Percentiles rank a stretch among this genome's conserved stretches.
Conservation (phyloP, 2,329 filamentous ascomycete genomes). For the Coniochaeta sp. region DNA sequence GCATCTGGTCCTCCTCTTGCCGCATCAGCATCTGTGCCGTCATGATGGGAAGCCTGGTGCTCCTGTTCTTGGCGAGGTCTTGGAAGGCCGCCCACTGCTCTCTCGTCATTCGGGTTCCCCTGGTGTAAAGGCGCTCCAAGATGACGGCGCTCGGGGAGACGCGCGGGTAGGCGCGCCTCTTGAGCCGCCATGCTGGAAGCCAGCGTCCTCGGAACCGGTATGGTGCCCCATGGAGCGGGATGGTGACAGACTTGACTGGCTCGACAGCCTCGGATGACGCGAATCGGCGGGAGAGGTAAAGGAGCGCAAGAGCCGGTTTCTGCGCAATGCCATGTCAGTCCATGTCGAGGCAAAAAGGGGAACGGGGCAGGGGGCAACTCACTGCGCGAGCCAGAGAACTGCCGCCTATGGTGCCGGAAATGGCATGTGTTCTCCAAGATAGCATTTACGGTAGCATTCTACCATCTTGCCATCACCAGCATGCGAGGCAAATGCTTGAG, state of each 20-base stretch:
- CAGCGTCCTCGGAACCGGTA: not conserved
- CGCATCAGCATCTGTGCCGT: constrained; percentile 16
- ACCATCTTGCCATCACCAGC: constrained; percentile 1
- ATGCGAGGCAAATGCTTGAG: not conserved
- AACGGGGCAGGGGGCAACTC: not conserved
- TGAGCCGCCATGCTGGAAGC: not conserved
- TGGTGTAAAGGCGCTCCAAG: not conserved
- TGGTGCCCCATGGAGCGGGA: too few relatives aligned
- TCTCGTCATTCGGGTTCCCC: not conserved
- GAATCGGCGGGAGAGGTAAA: not conserved
- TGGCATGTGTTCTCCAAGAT: constrained; percentile 2
- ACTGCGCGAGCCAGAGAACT: constrained; percentile 1
- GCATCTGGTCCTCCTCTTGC: constrained; percentile 12
- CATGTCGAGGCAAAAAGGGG: not conserved
- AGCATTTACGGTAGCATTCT: constrained; percentile 3
- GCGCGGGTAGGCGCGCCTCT: not conserved
- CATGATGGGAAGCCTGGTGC: constrained; percentile 17
- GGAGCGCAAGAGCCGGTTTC: not conserved
- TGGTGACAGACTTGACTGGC: not conserved
- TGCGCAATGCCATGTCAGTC: not conserved
- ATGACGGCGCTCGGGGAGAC: not conserved
- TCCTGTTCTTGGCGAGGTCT: constrained; percentile 12
- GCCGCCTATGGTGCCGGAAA: constrained; percentile 3
- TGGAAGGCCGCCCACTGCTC: not conserved
- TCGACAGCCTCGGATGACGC: not conserved